A percentile compares a stretch with the other conserved stretches of the same genome.
These are phyloP conservation scores for Dictyostelium citrinum DNA, from an alignment of 78 protist genomes.

Conservation along the genomic window DNA sequence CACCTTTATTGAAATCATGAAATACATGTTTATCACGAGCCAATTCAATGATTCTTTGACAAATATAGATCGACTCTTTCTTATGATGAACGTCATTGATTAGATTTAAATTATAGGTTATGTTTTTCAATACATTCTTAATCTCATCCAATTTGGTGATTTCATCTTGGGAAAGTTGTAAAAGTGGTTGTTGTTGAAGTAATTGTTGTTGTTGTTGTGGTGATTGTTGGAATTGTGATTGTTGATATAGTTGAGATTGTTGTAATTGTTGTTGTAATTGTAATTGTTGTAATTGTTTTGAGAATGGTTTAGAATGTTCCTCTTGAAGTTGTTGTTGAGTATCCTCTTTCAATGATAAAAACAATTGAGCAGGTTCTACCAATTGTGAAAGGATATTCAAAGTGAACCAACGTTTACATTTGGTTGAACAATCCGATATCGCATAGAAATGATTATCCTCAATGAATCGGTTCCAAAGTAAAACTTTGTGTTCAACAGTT, in stretches of 20 bases:
- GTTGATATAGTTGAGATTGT: not conserved
- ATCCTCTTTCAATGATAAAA: conserved; percentile 1
- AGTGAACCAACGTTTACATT: conserved; percentile 36
- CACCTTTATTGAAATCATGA: conserved; percentile 9
- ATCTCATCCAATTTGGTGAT: not conserved
- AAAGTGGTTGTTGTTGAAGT: not conserved
- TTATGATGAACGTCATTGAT: conserved; percentile 64
- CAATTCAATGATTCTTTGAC: conserved; percentile 29
- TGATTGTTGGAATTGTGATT: not conserved
- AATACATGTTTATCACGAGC: conserved; percentile 41
- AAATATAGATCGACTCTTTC: conserved; percentile 12
- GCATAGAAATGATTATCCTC: conserved; percentile 1
- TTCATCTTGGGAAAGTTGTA: not conserved
- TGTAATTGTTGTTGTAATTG: not conserved
- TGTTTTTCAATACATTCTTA: conserved; percentile 6
- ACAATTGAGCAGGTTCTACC: conserved; percentile 20
- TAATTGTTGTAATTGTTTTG: not conserved
- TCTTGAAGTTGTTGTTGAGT: not conserved
- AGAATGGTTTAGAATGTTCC: not conserved
- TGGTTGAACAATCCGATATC: not conserved
- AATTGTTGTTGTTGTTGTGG: not conserved
- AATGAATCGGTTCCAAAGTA: not conserved
- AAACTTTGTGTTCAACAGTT: not conserved
- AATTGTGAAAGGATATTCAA: conserved; percentile 20
- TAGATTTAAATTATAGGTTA: conserved; percentile 7